These are phyloP conservation scores for Ambrosiella beaveri DNA, from an alignment of 2,329 filamentous ascomycete species.

Conservation along the genomic window DNA sequence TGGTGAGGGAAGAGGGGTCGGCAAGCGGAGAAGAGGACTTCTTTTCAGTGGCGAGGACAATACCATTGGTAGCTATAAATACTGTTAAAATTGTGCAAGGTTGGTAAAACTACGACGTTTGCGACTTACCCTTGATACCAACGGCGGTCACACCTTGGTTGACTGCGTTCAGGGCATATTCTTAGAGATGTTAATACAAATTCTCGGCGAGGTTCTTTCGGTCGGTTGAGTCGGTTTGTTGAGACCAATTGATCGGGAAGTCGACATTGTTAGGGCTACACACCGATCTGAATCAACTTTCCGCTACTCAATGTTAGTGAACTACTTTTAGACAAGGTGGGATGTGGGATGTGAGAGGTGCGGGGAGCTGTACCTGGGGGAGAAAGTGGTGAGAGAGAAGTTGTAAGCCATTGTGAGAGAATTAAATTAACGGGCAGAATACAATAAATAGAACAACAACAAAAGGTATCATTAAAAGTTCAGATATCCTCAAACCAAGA, in stretches of 20 bases:
- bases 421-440: not conserved
- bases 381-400: conserved; percentile 98
- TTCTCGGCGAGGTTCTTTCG: not conserved
- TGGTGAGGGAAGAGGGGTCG: conserved; percentile 85
- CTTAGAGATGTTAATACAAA: conserved; percentile 28
- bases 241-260: not conserved
- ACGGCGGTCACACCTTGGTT: conserved; percentile 98
- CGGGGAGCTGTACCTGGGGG: conserved; percentile 60
- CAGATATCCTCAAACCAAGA: not conserved
- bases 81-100: conserved; percentile 15
- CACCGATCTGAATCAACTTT: conserved; percentile 96
- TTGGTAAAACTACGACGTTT: not conserved
- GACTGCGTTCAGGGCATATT: conserved; percentile 97
- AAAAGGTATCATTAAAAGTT: not conserved
- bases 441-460: not conserved
- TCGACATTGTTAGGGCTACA: conserved; percentile 12
- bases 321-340: conserved; percentile 14
- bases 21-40: conserved; percentile 96
- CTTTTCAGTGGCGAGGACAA: conserved; percentile 97
- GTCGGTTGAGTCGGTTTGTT: not conserved
- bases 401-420: conserved; percentile 14
- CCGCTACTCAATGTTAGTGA: conserved; percentile 45
- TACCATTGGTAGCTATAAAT: conserved; percentile 76
- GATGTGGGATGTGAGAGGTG: conserved; percentile 8
- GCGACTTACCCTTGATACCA: conserved; percentile 74